Evolutionary conservation across 2,329 filamentous ascomycete species (phyloP).

Genomic region (Paraphoma sp.): DNA sequence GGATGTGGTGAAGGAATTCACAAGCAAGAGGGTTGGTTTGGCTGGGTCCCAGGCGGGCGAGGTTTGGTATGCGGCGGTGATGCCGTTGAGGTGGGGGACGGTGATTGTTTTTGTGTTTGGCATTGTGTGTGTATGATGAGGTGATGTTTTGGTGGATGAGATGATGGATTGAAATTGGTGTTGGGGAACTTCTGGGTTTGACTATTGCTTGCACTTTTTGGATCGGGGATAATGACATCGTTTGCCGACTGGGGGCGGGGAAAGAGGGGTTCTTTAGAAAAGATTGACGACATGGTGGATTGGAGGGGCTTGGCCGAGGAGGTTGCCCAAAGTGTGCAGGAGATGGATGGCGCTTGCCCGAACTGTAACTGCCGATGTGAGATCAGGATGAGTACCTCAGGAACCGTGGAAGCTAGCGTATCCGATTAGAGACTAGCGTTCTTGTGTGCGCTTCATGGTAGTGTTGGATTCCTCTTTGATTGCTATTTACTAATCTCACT

Average conservation of each 20-base stretch:
- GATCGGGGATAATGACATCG: not conserved
- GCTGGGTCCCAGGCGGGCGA: constrained; percentile 39
- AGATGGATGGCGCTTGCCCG: too few relatives aligned
- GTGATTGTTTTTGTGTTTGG: constrained; percentile 47
- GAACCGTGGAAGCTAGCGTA: too few relatives aligned
- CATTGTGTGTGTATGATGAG: constrained; percentile 19
- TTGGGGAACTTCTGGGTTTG: not conserved
- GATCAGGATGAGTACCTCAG: too few relatives aligned
- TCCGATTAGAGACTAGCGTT: too few relatives aligned
- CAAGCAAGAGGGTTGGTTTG: constrained; percentile 59
- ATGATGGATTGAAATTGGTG: not conserved
- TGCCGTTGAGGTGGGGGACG: constrained; percentile 60
- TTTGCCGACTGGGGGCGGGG: not conserved
- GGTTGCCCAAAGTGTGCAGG: too few relatives aligned
- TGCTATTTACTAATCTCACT: not conserved
- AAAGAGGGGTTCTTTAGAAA: not conserved
- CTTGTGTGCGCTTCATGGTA: not conserved
- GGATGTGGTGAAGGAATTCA: constrained; percentile 61
- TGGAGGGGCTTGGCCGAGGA: not conserved
- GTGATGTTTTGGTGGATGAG: not conserved
- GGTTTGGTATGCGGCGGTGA: constrained; percentile 56
- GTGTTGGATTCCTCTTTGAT: not conserved
- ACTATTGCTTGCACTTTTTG: not conserved
- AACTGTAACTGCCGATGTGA: too few relatives aligned
- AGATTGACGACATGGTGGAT: not conserved